These are phyloP conservation scores for Oehlia diaphana DNA, from an alignment of 192 early-diverging fungal species.

Conservation along the genomic window DNA sequence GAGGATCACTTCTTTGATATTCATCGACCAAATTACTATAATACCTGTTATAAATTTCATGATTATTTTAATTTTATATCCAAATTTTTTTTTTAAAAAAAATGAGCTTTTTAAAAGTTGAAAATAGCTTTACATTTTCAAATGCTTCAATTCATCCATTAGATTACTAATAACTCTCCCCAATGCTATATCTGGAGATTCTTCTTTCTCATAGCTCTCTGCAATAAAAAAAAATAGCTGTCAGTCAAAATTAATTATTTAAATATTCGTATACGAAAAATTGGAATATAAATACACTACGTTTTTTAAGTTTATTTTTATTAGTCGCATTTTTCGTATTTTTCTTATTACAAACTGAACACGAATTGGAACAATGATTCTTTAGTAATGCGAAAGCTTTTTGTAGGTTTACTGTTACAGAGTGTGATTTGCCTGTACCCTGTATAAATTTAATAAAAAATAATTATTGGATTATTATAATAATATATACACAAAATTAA, in stretches of 20 bases:
- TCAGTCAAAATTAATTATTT: no score
- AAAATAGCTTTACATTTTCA: slow-evolving; percentile 2
- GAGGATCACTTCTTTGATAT: neutral
- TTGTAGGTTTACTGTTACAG: slow-evolving; percentile 12
- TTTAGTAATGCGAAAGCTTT: neutral
- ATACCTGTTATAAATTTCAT: neutral
- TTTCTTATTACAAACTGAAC: slow-evolving; percentile 5
- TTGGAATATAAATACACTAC: no score
- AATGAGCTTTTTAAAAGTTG: no score
- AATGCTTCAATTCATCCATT: slow-evolving; percentile 5
- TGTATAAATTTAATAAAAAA: neutral
- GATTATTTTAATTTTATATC: neutral
- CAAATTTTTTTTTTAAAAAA: no score
- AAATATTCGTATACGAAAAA: no score
- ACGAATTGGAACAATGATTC: slow-evolving; percentile 1
- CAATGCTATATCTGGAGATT: neutral
- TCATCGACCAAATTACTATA: neutral
- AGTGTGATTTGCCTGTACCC: slow-evolving; percentile 5
- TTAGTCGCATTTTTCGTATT: neutral
- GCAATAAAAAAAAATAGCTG: neutral
- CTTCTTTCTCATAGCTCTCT: neutral
- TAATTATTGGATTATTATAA: neutral
- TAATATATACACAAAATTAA: neutral
- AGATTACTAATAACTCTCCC: neutral
- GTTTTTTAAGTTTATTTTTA: no score